Base-by-base conservation (phyloP, 2,329 filamentous ascomycete genomes). In the Hymenoscyphus fraxineus region DNA sequence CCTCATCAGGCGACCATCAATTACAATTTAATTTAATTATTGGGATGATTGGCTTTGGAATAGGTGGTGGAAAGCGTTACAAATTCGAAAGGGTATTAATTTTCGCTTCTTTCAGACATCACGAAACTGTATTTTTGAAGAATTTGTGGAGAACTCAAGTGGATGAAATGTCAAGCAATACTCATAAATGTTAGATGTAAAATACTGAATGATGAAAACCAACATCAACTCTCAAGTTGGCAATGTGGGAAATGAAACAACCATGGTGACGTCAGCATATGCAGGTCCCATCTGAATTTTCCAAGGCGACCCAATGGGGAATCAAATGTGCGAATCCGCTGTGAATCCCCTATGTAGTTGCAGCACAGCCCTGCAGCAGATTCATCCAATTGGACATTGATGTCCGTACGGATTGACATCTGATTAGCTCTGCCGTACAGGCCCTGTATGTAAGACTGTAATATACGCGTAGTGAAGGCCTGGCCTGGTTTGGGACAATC, bases 21-120 rank as follows among this genome's bases (percentile, higher is more conserved):
- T 27, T 27, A 27, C 3, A 27, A 27, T 27, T 1, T 27, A 27
- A 27, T 27, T 1, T 27, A 27, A 3, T 27, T 3, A 27, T 27
- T 2, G 27, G 27, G 2, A 27, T 3, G 2, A 3, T 0, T 27
- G 0, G 27, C 2, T 0, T 27, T 27, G 2, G 2, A 27, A 3
- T 27, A 27, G 2, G 0, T 27, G 27, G 2, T 1, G 27, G 3
- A 27, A 2, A 3, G 27, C 2, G 27, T 27, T 1, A 1, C 27
- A 27, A 27, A 3, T 27, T 27, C 0, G 27, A 27, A 27, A 27
- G 1, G 3, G 27, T 27, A 27, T 27, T 3, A 3, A 27, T 27
- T 27, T 27, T 27, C 27, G 27, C 27, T 27, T 27, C 27, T 27
- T 27, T 3, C 2, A 27, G 27, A 27, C 3, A 3, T 27, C 27